These are phyloP conservation scores for Bassia scoparia DNA, from an alignment of 148 eudicot species.

Conservation along the genomic window DNA sequence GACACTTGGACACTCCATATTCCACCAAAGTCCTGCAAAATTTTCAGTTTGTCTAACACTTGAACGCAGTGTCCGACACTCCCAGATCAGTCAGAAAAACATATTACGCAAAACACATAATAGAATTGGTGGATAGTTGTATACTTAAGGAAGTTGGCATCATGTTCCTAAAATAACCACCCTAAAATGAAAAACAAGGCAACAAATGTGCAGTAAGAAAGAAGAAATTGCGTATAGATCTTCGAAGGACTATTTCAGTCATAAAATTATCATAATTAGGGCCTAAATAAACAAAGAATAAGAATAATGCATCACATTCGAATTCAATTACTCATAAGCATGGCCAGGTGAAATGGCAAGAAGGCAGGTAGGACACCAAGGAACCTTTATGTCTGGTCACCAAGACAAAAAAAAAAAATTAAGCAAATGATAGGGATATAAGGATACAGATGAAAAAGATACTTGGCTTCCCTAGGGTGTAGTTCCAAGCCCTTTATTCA, in stretches of 20 bases:
- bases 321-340: slow-evolving; percentile 24
- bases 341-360: slow-evolving; percentile 33
- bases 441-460: slow-evolving; percentile 59
- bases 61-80: background rate
- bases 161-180: background rate
- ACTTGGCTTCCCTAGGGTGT: slow-evolving; percentile 76
- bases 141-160: no score
- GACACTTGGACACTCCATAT: background rate
- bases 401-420: slow-evolving; percentile 49
- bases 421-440: slow-evolving; percentile 46
- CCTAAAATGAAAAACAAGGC: background rate
- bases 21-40: background rate
- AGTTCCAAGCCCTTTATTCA: slow-evolving; percentile 58
- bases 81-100: background rate
- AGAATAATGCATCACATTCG: slow-evolving; percentile 16
- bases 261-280: slow-evolving; percentile 7
- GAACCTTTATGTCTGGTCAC: slow-evolving; percentile 37
- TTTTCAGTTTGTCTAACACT: background rate
- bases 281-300: slow-evolving; percentile 19
- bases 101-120: background rate
- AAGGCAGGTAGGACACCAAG: slow-evolving; percentile 23
- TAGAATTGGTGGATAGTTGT: background rate
- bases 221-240: slow-evolving; percentile 2
- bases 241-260: slow-evolving; percentile 19
- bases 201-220: background rate